Conservation (phyloP, 176 grass and related monocot species). For the Aegilops tauschii region DNA sequence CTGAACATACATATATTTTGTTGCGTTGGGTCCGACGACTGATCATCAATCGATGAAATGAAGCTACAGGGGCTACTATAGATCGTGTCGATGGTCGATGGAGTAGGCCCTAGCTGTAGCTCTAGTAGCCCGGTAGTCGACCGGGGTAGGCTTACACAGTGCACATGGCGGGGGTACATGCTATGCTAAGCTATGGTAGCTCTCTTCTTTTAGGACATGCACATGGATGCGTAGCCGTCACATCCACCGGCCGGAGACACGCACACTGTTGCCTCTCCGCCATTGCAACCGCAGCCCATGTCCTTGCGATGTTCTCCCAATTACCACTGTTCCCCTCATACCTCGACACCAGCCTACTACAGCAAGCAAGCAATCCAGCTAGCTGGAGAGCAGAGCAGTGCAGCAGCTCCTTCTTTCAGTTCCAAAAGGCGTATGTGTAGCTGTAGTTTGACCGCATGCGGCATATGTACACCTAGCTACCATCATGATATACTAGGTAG, state of each 20-base stretch:
- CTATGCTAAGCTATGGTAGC: conserved; percentile 4
- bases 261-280: conserved; percentile 5
- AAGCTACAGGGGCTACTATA: not conserved
- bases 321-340: not conserved
- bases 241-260: not conserved
- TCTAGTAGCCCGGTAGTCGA: not conserved
- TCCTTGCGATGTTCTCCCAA: conserved; percentile 8
- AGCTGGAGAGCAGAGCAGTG: not conserved
- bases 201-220: conserved; percentile 24
- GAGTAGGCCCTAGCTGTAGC: not conserved
- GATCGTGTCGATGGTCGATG: not conserved
- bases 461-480: not conserved
- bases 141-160: not conserved
- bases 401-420: not conserved
- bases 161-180: conserved; percentile 11
- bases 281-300: not conserved
- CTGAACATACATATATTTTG: no score
- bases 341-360: not conserved
- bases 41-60: not conserved
- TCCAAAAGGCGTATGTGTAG: not conserved
- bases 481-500: not conserved
- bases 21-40: not conserved
- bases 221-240: conserved; percentile 17
- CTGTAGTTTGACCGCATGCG: not conserved
- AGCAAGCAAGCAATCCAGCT: not conserved